Base-by-base conservation (phyloP, 2,329 filamentous ascomycete genomes). In the Pseudogymnoascus sp. region DNA sequence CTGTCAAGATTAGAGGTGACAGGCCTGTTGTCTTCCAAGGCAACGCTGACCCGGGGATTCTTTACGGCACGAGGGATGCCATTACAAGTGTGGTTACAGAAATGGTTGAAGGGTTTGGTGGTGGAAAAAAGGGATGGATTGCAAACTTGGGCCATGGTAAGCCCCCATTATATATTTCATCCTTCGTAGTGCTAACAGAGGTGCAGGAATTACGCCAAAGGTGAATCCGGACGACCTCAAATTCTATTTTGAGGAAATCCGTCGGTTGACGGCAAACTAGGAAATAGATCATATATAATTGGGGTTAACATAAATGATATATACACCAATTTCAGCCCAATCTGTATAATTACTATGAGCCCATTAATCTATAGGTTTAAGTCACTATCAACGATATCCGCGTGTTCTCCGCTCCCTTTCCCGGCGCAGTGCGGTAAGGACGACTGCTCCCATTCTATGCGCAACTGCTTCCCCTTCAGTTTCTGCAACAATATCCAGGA, bases 181-280 rank as follows among this genome's bases (percentile, higher is more conserved):
- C 60, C 50, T 63, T 18, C 60, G 64, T 12, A 22, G 41, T 18
- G 57, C 65, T 69, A 66, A 69, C 70, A 28, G 4, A 25, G 36
- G 63, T 62, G 61, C 69, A 94, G 90, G 91, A 64, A 92, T 99
- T 65, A 99, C 94, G 33, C 94, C 94, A 0, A 88, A 92, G 66
- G 94, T 99, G 60, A 89, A 97, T 68, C 94, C 94, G 0, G 92
- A 97, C 58, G 87, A 96, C 74, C 78, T 99, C 67, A 93, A 86
- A 73, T 96, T 95, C 77, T 99, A 90, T 79, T 93, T 99, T 66
- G 81, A 95, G 71, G 94, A 99, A 75, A 86, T 97, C 62, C 91
- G 96, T 74, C 83, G 89, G 57, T 75, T 86, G 63, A 84, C 83
- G 36, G 81, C 69, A 33, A 70, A 63, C 50, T 69, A 63, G 67